Conservation (phyloP, 2,329 filamentous ascomycete species). For the Talaromyces islandicus region DNA sequence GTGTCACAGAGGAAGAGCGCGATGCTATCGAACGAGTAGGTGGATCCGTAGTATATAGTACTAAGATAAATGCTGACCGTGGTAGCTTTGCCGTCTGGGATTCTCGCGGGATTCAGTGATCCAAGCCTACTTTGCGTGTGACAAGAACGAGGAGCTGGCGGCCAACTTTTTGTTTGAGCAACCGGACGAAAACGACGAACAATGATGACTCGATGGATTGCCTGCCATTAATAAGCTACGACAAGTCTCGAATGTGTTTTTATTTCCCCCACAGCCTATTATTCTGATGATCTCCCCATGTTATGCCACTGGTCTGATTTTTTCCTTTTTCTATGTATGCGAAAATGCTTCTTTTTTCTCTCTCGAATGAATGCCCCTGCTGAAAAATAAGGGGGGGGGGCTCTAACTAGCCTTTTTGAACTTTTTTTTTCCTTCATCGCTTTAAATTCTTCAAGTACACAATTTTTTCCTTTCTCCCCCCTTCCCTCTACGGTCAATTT, state of each 20-base stretch:
- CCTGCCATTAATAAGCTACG: neutral
- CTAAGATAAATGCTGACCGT: neutral
- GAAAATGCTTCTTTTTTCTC: neutral
- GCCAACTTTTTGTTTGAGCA: slow-evolving; percentile 98
- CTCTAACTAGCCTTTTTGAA: neutral
- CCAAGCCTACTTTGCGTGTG: slow-evolving; percentile 97
- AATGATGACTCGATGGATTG: slow-evolving; percentile 15
- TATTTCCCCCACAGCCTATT: neutral
- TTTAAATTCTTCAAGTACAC: neutral
- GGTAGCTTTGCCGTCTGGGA: slow-evolving; percentile 79
- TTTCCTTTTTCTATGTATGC: neutral
- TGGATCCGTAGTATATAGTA: slow-evolving; percentile 14
- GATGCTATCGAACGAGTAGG: slow-evolving; percentile 92
- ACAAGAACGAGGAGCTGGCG: slow-evolving; percentile 98
- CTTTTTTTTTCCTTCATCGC: neutral
- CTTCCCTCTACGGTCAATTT: neutral
- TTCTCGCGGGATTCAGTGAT: slow-evolving; percentile 92
- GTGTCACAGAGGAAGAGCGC: slow-evolving; percentile 90
- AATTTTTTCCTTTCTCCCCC: neutral
- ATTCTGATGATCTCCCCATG: neutral
- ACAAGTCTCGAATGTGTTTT: neutral
- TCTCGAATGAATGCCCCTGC: neutral
- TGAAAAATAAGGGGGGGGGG: neutral
- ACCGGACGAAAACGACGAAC: slow-evolving; percentile 67
- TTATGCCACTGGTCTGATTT: neutral